Evolutionary conservation across 306 rosid species (phyloP).

Genomic region (Rosa persica): DNA sequence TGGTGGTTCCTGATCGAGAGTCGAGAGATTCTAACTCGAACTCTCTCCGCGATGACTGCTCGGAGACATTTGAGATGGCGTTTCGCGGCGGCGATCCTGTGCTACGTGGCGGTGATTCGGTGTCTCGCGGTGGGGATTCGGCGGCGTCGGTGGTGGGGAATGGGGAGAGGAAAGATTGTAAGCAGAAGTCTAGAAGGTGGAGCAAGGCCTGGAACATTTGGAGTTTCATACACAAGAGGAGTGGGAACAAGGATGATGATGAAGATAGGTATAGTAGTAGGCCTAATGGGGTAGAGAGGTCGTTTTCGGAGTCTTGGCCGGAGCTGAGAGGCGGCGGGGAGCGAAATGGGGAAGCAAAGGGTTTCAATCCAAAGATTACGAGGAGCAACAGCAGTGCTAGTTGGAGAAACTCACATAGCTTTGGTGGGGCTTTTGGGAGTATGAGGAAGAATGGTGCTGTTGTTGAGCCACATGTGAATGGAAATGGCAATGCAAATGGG

Average conservation of each 20-base stretch:
- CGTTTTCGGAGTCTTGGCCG: slow-evolving; percentile 87
- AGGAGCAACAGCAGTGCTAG: slow-evolving; percentile 92
- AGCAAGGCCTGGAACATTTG: slow-evolving; percentile 87
- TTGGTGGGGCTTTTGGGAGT: slow-evolving; percentile 52
- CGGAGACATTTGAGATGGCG: slow-evolving; percentile 63
- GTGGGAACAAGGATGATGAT: slow-evolving; percentile 68
- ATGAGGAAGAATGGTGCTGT: slow-evolving; percentile 59
- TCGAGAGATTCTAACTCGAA: slow-evolving; percentile 69
- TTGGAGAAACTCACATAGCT: slow-evolving; percentile 72
- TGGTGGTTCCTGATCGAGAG: slow-evolving; percentile 50
- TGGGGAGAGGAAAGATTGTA: slow-evolving; percentile 58
- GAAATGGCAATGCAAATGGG: slow-evolving; percentile 29
- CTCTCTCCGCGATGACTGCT: slow-evolving; percentile 74
- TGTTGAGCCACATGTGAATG: slow-evolving; percentile 50
- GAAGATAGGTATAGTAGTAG: slow-evolving; percentile 63
- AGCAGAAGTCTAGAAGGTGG: slow-evolving; percentile 76
- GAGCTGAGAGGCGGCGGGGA: slow-evolving; percentile 61
- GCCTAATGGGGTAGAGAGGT: slow-evolving; percentile 69
- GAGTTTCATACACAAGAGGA: slow-evolving; percentile 70
- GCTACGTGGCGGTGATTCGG: neutral
- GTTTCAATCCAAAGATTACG: slow-evolving; percentile 54
- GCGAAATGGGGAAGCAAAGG: slow-evolving; percentile 55
- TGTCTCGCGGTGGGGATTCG: slow-evolving; percentile 31
- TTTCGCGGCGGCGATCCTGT: slow-evolving; percentile 15
- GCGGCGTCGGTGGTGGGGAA: slow-evolving; percentile 48